Base-by-base conservation (phyloP, 1,284 basidiomycete species). In the Heliocybe sulcata region DNA sequence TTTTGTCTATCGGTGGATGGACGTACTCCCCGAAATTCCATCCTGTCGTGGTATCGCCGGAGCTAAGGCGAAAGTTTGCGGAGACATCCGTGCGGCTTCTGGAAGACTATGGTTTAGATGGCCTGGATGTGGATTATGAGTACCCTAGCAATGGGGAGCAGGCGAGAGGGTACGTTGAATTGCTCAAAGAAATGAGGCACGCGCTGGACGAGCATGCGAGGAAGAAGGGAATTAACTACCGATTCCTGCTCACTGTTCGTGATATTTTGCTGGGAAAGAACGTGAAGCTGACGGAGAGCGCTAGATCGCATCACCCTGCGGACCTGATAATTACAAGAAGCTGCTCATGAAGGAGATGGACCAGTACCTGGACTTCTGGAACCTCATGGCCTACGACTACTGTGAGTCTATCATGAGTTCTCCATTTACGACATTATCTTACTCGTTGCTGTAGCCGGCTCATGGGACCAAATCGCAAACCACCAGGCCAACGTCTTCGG, bases 381-480 rank as follows among this genome's bases (percentile, higher is more conserved):
- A 98, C 68, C 73, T 99, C 68, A 99, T 99, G 97, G 85, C 92
- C 1, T 90, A 91, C 59, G 87, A 91, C 65, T 91, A 87, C 63
- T 80, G 87, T 87, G 58, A 59, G 83, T 70, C 33, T 22, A 25
- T 42, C 10, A 9, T 8, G 16, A 25, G 35, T 19, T 50, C 25
- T 20, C 42, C 49, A 31, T 56, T 27, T 51, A 19, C 20, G 2
- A 38, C 54, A 63, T 64, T 55, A 38, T 31, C 48, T 53, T 56
- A 53, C n/a, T 51, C 29, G 56, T 58, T 45, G 55, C 54, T 23
- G n/a, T 57, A 89, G 86, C 88, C 57, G 90, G 90, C n/a, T 89
- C 87, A 29, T 92, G 90, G 90, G 90, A 91, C 58, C 69, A 72
- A 16, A 69, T 83, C 35, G 81, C 89, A 1, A 88, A 90, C 56